Evolutionary conservation across 139 green algal species (phyloP), one percentile per base, ranked within the genome.

Genomic region (Zygnema cylindricum): DNA sequence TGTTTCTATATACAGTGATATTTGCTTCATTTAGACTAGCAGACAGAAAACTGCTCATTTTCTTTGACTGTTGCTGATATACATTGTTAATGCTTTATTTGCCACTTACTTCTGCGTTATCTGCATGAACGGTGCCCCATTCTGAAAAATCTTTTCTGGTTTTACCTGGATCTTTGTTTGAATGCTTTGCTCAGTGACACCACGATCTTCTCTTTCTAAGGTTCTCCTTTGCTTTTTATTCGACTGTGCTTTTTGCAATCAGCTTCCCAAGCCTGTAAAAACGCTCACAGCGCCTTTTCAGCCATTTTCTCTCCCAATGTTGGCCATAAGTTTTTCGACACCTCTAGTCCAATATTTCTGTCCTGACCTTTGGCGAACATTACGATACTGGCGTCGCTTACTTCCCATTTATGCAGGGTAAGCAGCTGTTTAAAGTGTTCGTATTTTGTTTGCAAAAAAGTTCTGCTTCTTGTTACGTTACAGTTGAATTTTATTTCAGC

Each of bases 401-500:
- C 55, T 91, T 49, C 86, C 85, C 38, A 90, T 90, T 69, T 90
- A 90, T 69, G 35, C 79, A 73, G 36, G 82, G 79, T 86, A 38
- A 25, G 79, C 35, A n/a, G 11, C 71, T 63, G 7, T 16, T 63
- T 63, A 16, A 25, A 63, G 16, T 25, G 49, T 25, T 25, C 7
- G 16, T 7, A 63, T n/a, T n/a, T n/a, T n/a, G n/a, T n/a, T n/a
- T n/a, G n/a, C n/a, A 63, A 63, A 16, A 7, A 63, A 63, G 49
- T 7, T 63, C 16, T 7, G 16, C 7, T 16, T 16, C 7, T 63
- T 63, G 7, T 63, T 63, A 63, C 49, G 16, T 16, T 63, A 7
- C 49, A 16, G 49, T 25, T 63, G 49, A 63, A 63, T 16, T 16
- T 25, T 63, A 16, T 63, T 63, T 63, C n/a, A 63, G 16, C 49